phyloP scores from a whole-genome alignment of 2,329 filamentous ascomycete genomes.

The Didymosphaeria variabile region DNA sequence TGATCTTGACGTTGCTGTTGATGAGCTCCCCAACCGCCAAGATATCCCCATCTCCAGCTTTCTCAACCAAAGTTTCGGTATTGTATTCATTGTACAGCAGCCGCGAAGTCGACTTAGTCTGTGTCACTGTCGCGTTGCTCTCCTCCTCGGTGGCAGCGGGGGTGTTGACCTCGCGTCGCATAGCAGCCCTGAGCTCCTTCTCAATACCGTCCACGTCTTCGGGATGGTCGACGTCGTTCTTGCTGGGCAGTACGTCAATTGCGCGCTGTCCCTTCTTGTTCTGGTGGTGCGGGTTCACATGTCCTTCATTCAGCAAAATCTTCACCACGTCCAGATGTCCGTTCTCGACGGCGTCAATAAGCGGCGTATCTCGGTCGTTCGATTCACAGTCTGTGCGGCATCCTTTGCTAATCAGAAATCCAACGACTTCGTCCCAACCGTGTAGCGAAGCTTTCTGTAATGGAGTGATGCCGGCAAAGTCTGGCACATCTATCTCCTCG shows the following conservation, averaged over 20 bases:
- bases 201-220: conserved; percentile 84
- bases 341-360: conserved; percentile 97
- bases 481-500: conserved; percentile 86
- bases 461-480: conserved; percentile 96
- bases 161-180: conserved; percentile 55
- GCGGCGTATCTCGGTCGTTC: conserved; percentile 82
- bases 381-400: conserved; percentile 84
- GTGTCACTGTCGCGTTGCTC: conserved; percentile 32
- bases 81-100: conserved; percentile 61
- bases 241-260: conserved; percentile 74
- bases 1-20: conserved; percentile 64
- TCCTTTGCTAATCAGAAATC: conserved; percentile 82
- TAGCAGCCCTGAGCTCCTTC: conserved; percentile 71
- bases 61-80: conserved; percentile 58
- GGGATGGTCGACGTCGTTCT: conserved; percentile 50
- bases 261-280: conserved; percentile 95
- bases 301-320: conserved; percentile 79
- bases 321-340: conserved; percentile 89
- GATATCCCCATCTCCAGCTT: conserved; percentile 59
- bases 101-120: conserved; percentile 51
- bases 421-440: conserved; percentile 86
- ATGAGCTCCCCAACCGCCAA: conserved; percentile 59
- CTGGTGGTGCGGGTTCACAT: conserved; percentile 85
- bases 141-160: conserved; percentile 61
- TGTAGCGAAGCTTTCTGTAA: conserved; percentile 91